These are phyloP conservation scores for Phytophthora ramorum DNA, from an alignment of 352 stramenopile species.

Conservation along the genomic window DNA sequence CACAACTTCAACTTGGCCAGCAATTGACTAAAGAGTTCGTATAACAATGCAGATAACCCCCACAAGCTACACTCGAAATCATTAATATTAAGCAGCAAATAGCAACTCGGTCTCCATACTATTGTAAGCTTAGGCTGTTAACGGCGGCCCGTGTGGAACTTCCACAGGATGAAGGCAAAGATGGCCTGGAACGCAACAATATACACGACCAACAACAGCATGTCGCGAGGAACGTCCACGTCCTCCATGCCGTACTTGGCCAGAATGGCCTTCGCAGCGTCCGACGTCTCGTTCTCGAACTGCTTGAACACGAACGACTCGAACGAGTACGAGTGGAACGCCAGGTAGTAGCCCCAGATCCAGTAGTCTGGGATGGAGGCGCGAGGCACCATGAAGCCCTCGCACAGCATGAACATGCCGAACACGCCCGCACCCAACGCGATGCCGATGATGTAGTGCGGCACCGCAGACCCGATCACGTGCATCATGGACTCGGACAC, in stretches of 20 bases:
- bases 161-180: neutral
- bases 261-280: conserved; percentile 25
- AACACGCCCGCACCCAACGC: conserved; percentile 73
- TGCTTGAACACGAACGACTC: conserved; percentile 83
- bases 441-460: conserved; percentile 87
- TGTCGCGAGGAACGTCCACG: conserved; percentile 50
- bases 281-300: conserved; percentile 46
- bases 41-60: too few species aligned
- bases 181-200: conserved; percentile 1
- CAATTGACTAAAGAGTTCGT: too few species aligned
- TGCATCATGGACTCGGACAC: conserved; percentile 83
- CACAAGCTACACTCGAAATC: too few species aligned
- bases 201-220: conserved; percentile 46
- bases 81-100: too few species aligned
- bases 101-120: too few species aligned
- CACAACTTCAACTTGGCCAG: conserved; percentile 9
- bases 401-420: conserved; percentile 83
- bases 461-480: conserved; percentile 71
- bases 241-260: conserved; percentile 48
- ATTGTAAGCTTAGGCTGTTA: neutral
- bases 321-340: conserved; percentile 87
- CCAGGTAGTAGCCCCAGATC: conserved; percentile 86
- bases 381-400: conserved; percentile 79
- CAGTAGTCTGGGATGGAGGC: conserved; percentile 69
- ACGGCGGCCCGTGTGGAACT: neutral